Percentiles rank a stretch among this genome's conserved stretches.
phyloP scores from a whole-genome alignment of 176 grass and related monocot genomes.

The Oryza coarctata region DNA sequence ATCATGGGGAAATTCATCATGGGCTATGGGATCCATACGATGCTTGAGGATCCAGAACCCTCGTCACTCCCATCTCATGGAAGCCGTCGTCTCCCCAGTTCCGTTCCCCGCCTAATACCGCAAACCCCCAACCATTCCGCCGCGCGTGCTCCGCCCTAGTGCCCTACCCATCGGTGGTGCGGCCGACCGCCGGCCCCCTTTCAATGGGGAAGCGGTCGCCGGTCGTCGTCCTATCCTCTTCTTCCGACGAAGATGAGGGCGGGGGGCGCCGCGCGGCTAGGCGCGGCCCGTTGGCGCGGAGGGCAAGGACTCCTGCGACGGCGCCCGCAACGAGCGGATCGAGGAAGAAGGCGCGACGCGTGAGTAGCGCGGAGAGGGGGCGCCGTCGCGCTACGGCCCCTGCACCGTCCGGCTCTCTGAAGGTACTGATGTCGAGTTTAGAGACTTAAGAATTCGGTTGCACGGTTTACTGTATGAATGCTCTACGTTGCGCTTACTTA shows the following conservation, averaged over 20 bases:
- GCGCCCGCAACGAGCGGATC: constrained; percentile 17
- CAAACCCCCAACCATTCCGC: constrained; percentile 15
- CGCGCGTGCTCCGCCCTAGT: not conserved
- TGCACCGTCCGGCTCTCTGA: constrained; percentile 19
- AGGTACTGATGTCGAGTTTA: constrained; percentile 35
- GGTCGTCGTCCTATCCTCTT: constrained; percentile 47
- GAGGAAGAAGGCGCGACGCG: constrained; percentile 46
- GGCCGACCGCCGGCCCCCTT: not conserved
- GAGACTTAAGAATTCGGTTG: not conserved
- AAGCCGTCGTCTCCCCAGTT: not conserved
- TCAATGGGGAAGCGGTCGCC: constrained; percentile 49
- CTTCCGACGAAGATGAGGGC: constrained; percentile 29
- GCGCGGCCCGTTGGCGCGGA: constrained; percentile 27
- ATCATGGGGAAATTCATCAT: too few relatives aligned
- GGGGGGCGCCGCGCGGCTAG: constrained; percentile 4
- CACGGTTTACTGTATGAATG: not conserved
- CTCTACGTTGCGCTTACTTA: not conserved
- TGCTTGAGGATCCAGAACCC: not conserved
- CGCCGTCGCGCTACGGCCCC: constrained; percentile 14
- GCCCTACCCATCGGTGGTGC: not conserved
- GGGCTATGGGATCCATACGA: not conserved
- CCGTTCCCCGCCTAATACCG: not conserved
- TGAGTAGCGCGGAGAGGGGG: constrained; percentile 28
- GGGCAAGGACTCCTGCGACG: constrained; percentile 34
- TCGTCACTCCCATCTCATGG: not conserved